Base-by-base conservation (phyloP, 148 eudicot species). In the Fagopyrum tataricum region DNA sequence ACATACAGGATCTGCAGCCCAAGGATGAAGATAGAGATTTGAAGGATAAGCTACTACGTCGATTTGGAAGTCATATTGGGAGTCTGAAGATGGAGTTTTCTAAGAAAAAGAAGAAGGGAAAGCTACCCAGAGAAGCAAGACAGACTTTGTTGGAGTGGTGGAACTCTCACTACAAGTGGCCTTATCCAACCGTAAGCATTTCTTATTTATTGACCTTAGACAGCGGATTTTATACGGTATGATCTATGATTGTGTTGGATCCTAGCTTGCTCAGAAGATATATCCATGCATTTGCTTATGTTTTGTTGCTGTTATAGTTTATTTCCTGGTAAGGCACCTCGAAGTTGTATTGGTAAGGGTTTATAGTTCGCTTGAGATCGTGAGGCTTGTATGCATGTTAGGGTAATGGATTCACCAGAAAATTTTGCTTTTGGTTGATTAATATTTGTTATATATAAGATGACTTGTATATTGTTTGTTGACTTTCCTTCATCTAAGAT, bases 21-120 rank as follows among this genome's bases (percentile, higher is more conserved):
- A 86, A 75, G 59, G 83, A 78, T 26, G 97, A 89, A 78, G 96
- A 91, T 26, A 82, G 85, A 52, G 96, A 91, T 75, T 90, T 94
- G 43, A 94, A 91, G 83, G 91, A 91, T 52, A 84, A 74, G 76
- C 87, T 94, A 3, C 72, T 88, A 39, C 85, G 87, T 12, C 82
- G 80, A 80, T 94, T 81, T 68, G 98, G 98, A 18, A 82, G 84
- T 74, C 97, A 87, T 42, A 86, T 94, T n/a, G 83, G 90, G 73
- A 82, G 82, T 72, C 82, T 92, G 71, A 92, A 90, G 84, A 82
- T 86, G n/a, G 98, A 88, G 46, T 94, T 94, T 48, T 94, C 98
- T 11, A 94, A 89, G 88, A 94, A 91, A 79, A 94, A 94, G 87
- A 94, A 94, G 90, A 91, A 88, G 80, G 96, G 89, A 67, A 94